Percentiles rank a stretch among this genome's conserved stretches.
Evolutionary conservation across 495 filamentous ascomycete species (phyloP).

Genomic region (Neurospora sp.): DNA sequence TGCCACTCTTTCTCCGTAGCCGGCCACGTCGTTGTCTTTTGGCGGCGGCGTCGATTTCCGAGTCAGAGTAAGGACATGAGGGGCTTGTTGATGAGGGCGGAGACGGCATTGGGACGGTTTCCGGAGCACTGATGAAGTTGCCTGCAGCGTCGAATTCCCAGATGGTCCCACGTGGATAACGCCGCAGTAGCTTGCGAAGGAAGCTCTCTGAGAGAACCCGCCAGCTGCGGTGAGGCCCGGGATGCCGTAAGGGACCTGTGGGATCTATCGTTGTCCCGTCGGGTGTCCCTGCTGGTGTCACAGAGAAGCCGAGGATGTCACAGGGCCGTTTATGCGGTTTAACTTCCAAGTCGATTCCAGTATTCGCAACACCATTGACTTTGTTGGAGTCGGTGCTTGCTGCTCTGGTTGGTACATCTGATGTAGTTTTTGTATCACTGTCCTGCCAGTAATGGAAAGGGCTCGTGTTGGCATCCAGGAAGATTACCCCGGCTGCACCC

Average conservation of each 20-base stretch:
- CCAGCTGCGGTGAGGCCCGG: neutral
- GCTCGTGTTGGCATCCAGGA: constrained; percentile 34
- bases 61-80: neutral
- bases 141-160: constrained; percentile 43
- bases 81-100: neutral
- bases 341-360: neutral
- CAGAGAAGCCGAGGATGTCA: neutral
- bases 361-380: neutral
- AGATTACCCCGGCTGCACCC: constrained; percentile 42
- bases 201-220: constrained; percentile 23
- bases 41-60: neutral
- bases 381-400: neutral
- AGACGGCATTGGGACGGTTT: neutral
- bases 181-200: constrained; percentile 42
- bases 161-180: constrained; percentile 53
- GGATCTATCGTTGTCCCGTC: neutral
- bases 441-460: neutral
- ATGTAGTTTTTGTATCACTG: neutral
- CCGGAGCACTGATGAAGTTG: neutral
- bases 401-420: neutral
- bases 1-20: neutral
- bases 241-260: neutral
- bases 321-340: neutral
- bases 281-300: neutral
- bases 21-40: neutral